Base-by-base conservation (phyloP, 2,329 filamentous ascomycete species). In the Cryphonectria nitschkei region DNA sequence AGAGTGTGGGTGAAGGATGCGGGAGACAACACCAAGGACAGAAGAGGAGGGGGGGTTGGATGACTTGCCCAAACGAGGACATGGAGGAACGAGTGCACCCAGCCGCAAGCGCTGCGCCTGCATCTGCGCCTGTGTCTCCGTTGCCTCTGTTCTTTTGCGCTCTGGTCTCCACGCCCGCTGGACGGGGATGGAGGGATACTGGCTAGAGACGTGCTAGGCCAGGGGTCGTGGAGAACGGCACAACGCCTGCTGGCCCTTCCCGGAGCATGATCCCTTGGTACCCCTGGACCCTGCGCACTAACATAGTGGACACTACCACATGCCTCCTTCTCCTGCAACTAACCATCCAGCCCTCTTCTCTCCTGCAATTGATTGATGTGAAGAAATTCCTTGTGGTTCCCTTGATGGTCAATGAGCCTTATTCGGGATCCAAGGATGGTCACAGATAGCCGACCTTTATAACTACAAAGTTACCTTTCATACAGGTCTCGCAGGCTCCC, bases 1-100 rank as follows among this genome's bases (percentile, higher is more conserved):
- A 81, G 80, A 83, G 80, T 81, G 81, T 79, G 81, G 80, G 74
- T 74, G 54, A 46, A 60, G 43, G 56, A 50, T 60, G 58, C 43
- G n/a, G 56, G 41, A 46, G 29, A 68, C 56, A 52, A 62, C n/a
- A 61, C 16, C 54, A 58, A 32, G 46, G 52, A 39, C 32, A 61
- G 41, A 7, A 62, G 54, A 67, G 32, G 65, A 67, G 41, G 46
- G 58, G 56, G 41, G 26, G 41, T 37, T 46, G 58, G 39, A 56
- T 63, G 65, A 50, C 66, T 61, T 68, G 66, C 66, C 54, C 66
- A 39, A 60, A 46, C 37, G 66, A 68, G 66, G 56, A 58, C 54
- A 61, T 68, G 54, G 56, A 41, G 34, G 52, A 58, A 67, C 32
- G 65, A 67, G 22, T 41, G 22, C n/a, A 29, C 32, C 50, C 34